Conservation (phyloP, 2,329 filamentous ascomycete species). For the Xylogone sp. region DNA sequence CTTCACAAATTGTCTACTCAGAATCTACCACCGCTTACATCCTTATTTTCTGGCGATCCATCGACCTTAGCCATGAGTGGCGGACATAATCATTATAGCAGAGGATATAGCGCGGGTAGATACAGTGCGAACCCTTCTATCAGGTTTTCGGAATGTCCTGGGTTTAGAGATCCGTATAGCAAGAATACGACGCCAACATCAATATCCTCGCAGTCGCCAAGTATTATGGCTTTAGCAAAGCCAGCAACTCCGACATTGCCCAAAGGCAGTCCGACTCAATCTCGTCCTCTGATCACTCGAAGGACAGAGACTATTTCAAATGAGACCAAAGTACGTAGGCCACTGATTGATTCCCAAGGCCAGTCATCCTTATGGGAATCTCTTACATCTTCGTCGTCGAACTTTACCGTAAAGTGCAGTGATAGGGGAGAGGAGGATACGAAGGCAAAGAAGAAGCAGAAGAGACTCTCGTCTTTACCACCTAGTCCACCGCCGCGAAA, state of each 20-base stretch:
- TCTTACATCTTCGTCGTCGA: conserved; percentile 68
- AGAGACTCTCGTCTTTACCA: conserved; percentile 42
- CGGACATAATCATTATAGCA: conserved; percentile 36
- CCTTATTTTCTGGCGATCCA: conserved; percentile 53
- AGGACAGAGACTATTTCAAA: conserved; percentile 52
- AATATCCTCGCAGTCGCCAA: conserved; percentile 70
- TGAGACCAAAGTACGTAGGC: conserved; percentile 36
- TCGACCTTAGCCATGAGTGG: conserved; percentile 30
- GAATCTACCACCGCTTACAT: conserved; percentile 63
- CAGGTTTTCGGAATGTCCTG: conserved; percentile 68
- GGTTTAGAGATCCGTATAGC: conserved; percentile 62
- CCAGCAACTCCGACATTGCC: conserved; percentile 38
- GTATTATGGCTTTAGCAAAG: conserved; percentile 44
- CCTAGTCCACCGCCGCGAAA: conserved; percentile 60
- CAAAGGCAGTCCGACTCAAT: conserved; percentile 52
- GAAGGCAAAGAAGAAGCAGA: conserved; percentile 33
- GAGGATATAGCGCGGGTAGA: conserved; percentile 36
- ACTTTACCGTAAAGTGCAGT: conserved; percentile 59
- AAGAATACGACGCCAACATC: conserved; percentile 76
- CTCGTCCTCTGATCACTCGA: conserved; percentile 57
- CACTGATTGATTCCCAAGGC: conserved; percentile 48
- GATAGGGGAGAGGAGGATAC: conserved; percentile 35
- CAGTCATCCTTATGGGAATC: conserved; percentile 67
- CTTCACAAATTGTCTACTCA: conserved; percentile 58
- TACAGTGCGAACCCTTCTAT: conserved; percentile 72